Evolutionary conservation across 306 rosid genomes (phyloP).

Genomic region (Vigna mungo): DNA sequence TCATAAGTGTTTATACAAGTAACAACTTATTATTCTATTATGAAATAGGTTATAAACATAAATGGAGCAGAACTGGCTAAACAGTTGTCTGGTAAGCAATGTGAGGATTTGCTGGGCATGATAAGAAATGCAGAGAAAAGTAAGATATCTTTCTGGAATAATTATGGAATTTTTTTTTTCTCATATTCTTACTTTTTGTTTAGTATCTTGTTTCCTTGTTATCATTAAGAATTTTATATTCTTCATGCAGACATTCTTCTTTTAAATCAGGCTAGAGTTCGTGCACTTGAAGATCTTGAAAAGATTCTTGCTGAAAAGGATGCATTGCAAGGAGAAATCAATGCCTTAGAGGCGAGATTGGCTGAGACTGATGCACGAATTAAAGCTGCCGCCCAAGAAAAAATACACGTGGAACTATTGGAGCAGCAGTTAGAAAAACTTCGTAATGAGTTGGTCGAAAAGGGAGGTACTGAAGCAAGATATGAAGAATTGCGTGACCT

Average conservation of each 20-base stretch:
- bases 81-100: constrained; percentile 58
- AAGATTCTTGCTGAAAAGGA: constrained; percentile 79
- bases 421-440: constrained; percentile 69
- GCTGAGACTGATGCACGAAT: constrained; percentile 80
- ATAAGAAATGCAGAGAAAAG: constrained; percentile 88
- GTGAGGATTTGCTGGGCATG: constrained; percentile 75
- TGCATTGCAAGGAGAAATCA: constrained; percentile 75
- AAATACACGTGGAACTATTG: constrained; percentile 66
- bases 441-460: constrained; percentile 56
- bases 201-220: constrained; percentile 15
- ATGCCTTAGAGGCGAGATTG: constrained; percentile 68
- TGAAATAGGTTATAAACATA: constrained; percentile 55
- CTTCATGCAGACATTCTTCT: constrained; percentile 73
- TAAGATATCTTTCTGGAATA: constrained; percentile 50
- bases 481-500: constrained; percentile 47
- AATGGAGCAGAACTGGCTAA: constrained; percentile 53
- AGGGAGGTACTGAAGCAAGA: constrained; percentile 51
- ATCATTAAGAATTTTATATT: constrained; percentile 38
- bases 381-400: constrained; percentile 73
- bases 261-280: constrained; percentile 80
- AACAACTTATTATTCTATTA: constrained; percentile 30
- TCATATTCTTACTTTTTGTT: constrained; percentile 24
- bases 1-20: background rate
- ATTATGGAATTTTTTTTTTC: constrained; percentile 25
- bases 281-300: constrained; percentile 79